phyloP scores from a whole-genome alignment of 192 early-diverging fungal genomes.

The Radiomyces spectabilis region DNA sequence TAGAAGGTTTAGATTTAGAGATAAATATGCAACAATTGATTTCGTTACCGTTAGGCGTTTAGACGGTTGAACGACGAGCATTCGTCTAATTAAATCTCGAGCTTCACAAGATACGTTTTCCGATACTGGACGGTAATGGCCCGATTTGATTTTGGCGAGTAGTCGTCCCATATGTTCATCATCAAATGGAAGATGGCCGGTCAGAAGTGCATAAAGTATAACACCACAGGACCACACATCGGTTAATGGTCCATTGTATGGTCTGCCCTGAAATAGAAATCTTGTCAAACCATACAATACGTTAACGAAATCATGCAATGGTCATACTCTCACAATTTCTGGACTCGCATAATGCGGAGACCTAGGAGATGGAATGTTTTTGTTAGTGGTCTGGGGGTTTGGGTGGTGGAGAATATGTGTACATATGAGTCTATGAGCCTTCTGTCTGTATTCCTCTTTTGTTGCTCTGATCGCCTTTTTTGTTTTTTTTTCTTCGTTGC shows the following conservation, averaged over 20 bases:
- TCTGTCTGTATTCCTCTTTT: too few relatives aligned
- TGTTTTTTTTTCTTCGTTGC: constrained; percentile 66
- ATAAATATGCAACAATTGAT: background rate
- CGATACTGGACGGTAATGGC: constrained; percentile 55
- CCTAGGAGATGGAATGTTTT: too few relatives aligned
- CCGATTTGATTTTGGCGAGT: constrained; percentile 58
- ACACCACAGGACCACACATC: constrained; percentile 94
- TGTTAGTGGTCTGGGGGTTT: too few relatives aligned
- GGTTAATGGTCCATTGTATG: constrained; percentile 44
- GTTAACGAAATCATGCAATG: background rate
- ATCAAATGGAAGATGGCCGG: constrained; percentile 73
- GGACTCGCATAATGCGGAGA: constrained; percentile 22
- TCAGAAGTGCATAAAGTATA: constrained; percentile 77
- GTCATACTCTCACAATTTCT: constrained; percentile 21
- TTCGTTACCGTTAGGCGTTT: constrained; percentile 39
- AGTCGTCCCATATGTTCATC: constrained; percentile 64
- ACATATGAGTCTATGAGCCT: too few relatives aligned
- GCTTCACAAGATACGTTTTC: constrained; percentile 56
- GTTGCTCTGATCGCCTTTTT: too few relatives aligned
- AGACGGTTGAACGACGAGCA: constrained; percentile 68
- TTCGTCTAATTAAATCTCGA: constrained; percentile 58
- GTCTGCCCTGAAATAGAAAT: constrained; percentile 5
- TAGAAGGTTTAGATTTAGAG: background rate
- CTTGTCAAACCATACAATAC: constrained; percentile 3
- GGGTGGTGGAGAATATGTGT: too few relatives aligned